Evolutionary conservation across 768 basidiomycete genomes (phyloP), one percentile per base, ranked within the genome.

Genomic region (Cytidiella melzeri): DNA sequence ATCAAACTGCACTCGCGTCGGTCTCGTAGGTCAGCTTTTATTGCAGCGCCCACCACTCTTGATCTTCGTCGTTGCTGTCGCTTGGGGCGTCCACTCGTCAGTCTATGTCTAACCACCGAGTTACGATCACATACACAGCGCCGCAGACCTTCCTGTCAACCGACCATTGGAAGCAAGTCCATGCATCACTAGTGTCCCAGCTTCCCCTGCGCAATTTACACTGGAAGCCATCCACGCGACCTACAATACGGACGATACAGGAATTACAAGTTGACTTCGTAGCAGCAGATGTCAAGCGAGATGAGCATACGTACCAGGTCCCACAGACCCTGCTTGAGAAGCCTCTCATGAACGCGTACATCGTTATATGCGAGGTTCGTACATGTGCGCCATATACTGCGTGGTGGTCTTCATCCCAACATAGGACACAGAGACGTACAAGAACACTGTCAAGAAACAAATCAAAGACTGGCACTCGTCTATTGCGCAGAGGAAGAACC

Each of bases 391-490:
- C 30, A 49, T 26, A n/a, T n/a, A n/a, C n/a, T n/a, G n/a, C n/a
- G 47, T 44, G 30, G 48, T 21, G 48, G 53, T 46, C 45, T 59
- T 53, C 43, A 34, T 37, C 41, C 18, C 12, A 11, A 39, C 44
- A 11, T 55, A 81, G 80, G 80, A 82, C 62, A 71, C 63, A 51
- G 92, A 98, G 41, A 70, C 74, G 3, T 99, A 99, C 72, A 84
- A 83, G 59, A 75, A 73, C 21, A 75, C 77, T 0, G 75, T 87
- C 18, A 86, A 83, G 61, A 87, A 84, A 55, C 90, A 95, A 64
- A 87, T 98, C 55, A 88, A 89, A 57, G 92, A 97, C 52, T 99
- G 96, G 96, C 84, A 90, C 51, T 71, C 73, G 2, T 63, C 74
- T 2, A 70, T 92, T 30, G 67, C 73, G 21, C 67, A 79, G 40